These are phyloP conservation scores for Hamamelis virginiana DNA, from an alignment of 164 flowering plant genomes.

Conservation along the genomic window DNA sequence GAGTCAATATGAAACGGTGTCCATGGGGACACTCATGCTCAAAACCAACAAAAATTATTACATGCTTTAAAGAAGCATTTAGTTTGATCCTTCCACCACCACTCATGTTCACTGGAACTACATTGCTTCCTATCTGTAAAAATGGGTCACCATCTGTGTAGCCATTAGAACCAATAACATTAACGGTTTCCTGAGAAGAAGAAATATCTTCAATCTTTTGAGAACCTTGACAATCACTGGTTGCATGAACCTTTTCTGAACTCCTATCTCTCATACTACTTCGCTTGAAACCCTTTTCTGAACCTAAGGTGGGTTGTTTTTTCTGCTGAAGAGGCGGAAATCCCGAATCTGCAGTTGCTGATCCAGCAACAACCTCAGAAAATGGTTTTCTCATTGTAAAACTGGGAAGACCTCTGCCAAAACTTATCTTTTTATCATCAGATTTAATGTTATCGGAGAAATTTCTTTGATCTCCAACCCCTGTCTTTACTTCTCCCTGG, in stretches of 20 bases:
- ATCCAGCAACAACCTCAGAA: conserved; percentile 93
- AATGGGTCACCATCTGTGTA: conserved; percentile 36
- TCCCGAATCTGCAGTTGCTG: conserved; percentile 55
- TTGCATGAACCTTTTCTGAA: conserved; percentile 27
- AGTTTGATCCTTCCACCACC: conserved; percentile 32
- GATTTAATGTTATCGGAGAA: conserved; percentile 20
- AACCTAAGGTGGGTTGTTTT: conserved; percentile 32
- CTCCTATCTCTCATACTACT: conserved; percentile 26
- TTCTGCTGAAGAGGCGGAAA: conserved; percentile 84
- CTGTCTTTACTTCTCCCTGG: conserved; percentile 25
- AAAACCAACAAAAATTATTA: conserved; percentile 69
- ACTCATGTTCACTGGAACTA: conserved; percentile 44
- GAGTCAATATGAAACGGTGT: conserved; percentile 75
- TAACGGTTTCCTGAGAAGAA: conserved; percentile 30
- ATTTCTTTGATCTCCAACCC: conserved; percentile 26
- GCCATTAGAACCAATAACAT: conserved; percentile 15
- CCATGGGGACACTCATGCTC: conserved; percentile 96
- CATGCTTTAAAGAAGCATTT: conserved; percentile 40
- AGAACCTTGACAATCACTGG: conserved; percentile 29
- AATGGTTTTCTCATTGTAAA: conserved; percentile 74
- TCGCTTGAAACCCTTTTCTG: conserved; percentile 46
- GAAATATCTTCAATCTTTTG: conserved; percentile 27
- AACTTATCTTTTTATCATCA: conserved; percentile 43
- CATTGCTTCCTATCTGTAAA: conserved; percentile 65
- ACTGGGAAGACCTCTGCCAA: conserved; percentile 65